Conservation (phyloP, 179 eudicot species). For the Patellifolia procumbens region DNA sequence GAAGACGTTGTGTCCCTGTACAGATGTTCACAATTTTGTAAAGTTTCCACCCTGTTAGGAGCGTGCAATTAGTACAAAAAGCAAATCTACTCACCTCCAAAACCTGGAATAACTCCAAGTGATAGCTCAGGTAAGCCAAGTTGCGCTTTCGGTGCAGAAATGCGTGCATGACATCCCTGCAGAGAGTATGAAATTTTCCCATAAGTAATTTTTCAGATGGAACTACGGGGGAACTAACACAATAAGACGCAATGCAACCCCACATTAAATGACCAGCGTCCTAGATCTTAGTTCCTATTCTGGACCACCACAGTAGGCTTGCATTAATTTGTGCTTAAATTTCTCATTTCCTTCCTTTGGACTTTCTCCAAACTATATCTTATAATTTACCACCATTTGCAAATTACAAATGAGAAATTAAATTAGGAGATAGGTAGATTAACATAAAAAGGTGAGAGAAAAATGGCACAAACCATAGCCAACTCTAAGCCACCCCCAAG, state of each 20-base stretch:
- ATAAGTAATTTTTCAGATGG: not conserved
- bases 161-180: conserved; percentile 88
- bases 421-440: too few relatives aligned
- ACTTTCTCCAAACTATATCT: not conserved
- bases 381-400: not conserved
- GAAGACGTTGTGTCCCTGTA: conserved; percentile 91
- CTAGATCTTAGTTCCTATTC: not conserved
- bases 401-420: not conserved
- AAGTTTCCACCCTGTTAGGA: not conserved
- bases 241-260: not conserved
- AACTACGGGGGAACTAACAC: not conserved
- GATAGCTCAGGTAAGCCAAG: conserved; percentile 86
- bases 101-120: conserved; percentile 89
- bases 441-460: too few relatives aligned
- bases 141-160: conserved; percentile 73
- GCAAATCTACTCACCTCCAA: conserved; percentile 51
- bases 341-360: too few relatives aligned
- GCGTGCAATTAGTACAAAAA: not conserved
- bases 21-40: conserved; percentile 18
- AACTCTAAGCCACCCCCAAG: conserved; percentile 75
- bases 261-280: not conserved
- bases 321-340: not conserved
- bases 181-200: conserved; percentile 26
- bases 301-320: too few relatives aligned
- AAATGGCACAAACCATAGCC: not conserved